Base-by-base conservation (phyloP, 306 rosid species). In the Prunus davidiana region DNA sequence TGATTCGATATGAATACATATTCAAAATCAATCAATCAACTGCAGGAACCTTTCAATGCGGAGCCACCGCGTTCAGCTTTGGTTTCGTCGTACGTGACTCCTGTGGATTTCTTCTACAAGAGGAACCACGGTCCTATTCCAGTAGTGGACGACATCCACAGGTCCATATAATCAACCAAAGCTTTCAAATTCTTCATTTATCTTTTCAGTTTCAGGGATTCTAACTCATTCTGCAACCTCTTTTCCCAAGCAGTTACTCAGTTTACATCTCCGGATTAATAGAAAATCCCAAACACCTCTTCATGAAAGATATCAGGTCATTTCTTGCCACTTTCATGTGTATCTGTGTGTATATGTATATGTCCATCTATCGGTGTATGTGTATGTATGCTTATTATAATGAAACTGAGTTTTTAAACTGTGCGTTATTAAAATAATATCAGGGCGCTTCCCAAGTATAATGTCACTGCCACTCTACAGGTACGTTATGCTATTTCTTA, bases 41-140 rank as follows among this genome's bases (percentile, higher is more conserved):
- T 75, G 56, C 88, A 91, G 96, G 89, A 88, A 70, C 97, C 98
- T 16, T 94, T 94, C 81, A 94, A 92, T 64, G 97, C 97, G 0
- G 97, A 94, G 82, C 98, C 96, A 58, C 93, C 85, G 0, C 97
- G 96, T 46, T 76, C 91, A 6, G 87, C 83, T 49, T 81, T 94
- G 82, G 64, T 74, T 15, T 78, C 85, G 10, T 90, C 97, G 0
- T 94, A 94, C 38, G 79, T 92, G 28, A 94, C 98, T 12, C 92
- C 97, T 18, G 87, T 83, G 22, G 89, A 94, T 71, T 90, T 94
- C 64, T 94, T 92, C 83, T 92, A 92, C 83, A 94, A 94, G 91
- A 85, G 98, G 74, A 94, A 90, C 67, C 98, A 94, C 76, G 98
- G 97, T 20, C 97, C 97, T 3, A 90, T 92, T 20, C 97, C 97